Base-by-base conservation (phyloP, 805 yeast species). In the Metschnikowia amazonensis region DNA sequence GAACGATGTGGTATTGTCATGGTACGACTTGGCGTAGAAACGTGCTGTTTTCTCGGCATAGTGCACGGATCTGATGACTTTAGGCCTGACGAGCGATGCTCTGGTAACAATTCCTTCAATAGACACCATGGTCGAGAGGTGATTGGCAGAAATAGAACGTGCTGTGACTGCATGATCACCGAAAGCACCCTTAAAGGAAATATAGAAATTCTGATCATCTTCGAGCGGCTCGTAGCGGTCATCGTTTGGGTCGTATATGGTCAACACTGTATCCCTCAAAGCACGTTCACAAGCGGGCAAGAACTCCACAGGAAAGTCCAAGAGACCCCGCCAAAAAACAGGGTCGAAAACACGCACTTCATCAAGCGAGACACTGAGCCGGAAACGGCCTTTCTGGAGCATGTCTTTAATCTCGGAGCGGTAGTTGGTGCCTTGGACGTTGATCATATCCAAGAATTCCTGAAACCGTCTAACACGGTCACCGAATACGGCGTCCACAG, bases 81-180 rank as follows among this genome's bases (percentile, higher is more conserved):
- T 92, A 30, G 99, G 99, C 50, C 98, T 78, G 34, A 94, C 95
- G 47, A 94, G 73, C 1, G 97, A 89, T 25, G 96, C 90, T 52
- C 94, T 76, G 1, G 98, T 92, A 14, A 94, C 96, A 56, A 94
- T 94, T 45, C 99, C 99, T 67, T 94, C 97, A 20, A 94, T 74
- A 1, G 95, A 82, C 36, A 94, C 80, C 77, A 92, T 71, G 60
- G 84, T 83, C 45, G 96, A 89, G 42, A 94, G 70, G 52, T 80
- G 84, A 11, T 76, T 67, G 2, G 98, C 84, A 48, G 83, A 79
- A 46, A 94, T 81, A 3, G 96, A 81, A 59, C 98, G 78, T 17
- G 99, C 97, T 20, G 89, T 84, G 24, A 92, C 82, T 36, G 84
- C 77, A 61, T 89, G 90, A 45, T 82, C 79, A 45, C 98, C 98